These are phyloP conservation scores for Picea abies DNA, from an alignment of 83 land plant species.

Conservation along the genomic window DNA sequence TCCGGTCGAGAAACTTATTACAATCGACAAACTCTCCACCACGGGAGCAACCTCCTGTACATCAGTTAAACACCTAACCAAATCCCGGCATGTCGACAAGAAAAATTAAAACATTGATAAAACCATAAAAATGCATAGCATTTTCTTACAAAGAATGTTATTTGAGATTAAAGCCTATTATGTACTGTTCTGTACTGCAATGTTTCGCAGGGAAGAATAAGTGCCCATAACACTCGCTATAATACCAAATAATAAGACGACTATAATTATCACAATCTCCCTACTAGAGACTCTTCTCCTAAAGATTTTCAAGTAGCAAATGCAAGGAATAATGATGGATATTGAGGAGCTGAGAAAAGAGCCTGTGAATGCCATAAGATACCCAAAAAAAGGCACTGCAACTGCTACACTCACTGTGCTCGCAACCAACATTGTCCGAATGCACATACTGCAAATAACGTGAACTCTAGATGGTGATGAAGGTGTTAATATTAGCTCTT, in stretches of 20 bases:
- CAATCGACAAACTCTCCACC: too few species aligned
- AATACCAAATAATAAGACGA: constrained; percentile 35
- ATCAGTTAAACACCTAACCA: too few species aligned
- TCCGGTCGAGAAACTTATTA: too few species aligned
- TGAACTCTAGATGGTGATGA: constrained; percentile 7
- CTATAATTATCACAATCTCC: constrained; percentile 31
- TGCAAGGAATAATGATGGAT: constrained; percentile 67
- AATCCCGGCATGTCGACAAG: too few species aligned
- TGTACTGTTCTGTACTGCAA: constrained; percentile 16
- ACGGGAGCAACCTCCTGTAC: too few species aligned
- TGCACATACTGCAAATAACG: not conserved
- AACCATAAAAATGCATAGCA: too few species aligned
- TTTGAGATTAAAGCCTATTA: too few species aligned
- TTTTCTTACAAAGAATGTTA: too few species aligned
- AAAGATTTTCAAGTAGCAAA: constrained; percentile 70
- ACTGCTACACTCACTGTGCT: constrained; percentile 64
- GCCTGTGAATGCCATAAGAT: constrained; percentile 82
- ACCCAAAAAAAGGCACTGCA: constrained; percentile 68
- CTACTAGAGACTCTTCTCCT: constrained; percentile 11
- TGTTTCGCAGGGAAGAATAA: constrained; percentile 42
- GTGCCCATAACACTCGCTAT: constrained; percentile 41
- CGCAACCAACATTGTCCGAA: constrained; percentile 50
- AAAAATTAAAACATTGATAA: too few species aligned
- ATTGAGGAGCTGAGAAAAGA: constrained; percentile 69
- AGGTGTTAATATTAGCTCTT: constrained; percentile 30